Base-by-base conservation (phyloP, 306 rosid genomes). In the Neltuma alba region DNA sequence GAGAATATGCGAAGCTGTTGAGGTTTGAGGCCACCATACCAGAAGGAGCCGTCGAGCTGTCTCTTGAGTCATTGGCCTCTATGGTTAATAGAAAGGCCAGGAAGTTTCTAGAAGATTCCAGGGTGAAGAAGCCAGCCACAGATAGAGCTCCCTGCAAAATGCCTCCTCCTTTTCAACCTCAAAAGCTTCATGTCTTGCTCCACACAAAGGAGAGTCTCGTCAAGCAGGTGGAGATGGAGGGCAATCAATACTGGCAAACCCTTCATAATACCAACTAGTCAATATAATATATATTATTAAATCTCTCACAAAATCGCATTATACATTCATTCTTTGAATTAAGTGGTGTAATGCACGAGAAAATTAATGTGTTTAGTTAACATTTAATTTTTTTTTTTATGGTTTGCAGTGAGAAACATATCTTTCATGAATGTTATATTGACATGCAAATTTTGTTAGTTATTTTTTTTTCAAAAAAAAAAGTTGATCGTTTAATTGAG, bases 71-170 rank as follows among this genome's bases (percentile, higher is more conserved):
- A 1, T 12, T 60, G 37, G 5, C 66, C 9, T 12, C 66, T 2
- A 1, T 4, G 34, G 66, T 60, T 15, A 5, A 30, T 28, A 28
- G 15, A 27, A 60, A 2, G 18, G 37, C 37, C 8, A 60, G 36
- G 66, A 28, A 5, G 66, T 60, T 60, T 60, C 66, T 60, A 14
- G 66, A 30, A 60, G 66, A 60, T 28, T 60, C 66, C 37, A 60
- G 6, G 66, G 66, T 60, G 9, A 14, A 60, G 28, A 14, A 14
- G 38, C 18, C 66, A 28, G 37, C 66, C 0, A 60, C 37, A 13
- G n/a, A 30, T 60, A 60, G 37, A 14, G n/a, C n/a, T 28, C 66
- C 66, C 0, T 60, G 66, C 37, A 60, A 60, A 14, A 60, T 60
- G 66, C 66, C 66, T 13, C 36, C 66, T 60, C 66, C 66, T 60